phyloP scores from a whole-genome alignment of 2,329 filamentous ascomycete genomes.

The Paraphoma sp. region DNA sequence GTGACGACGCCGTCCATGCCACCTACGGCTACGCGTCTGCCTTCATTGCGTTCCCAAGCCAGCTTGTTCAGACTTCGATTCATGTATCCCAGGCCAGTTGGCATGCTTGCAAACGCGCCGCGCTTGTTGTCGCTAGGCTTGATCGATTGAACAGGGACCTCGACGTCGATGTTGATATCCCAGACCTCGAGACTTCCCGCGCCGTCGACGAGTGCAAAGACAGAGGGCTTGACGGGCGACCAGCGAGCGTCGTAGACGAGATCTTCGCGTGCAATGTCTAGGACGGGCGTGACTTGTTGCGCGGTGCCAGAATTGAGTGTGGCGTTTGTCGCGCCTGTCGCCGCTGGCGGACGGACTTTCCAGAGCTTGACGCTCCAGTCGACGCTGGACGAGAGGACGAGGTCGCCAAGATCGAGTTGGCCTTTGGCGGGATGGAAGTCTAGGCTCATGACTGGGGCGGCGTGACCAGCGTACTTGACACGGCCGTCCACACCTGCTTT shows the following conservation, averaged over 20 bases:
- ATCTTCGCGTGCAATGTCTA: slow-evolving; percentile 93
- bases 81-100: slow-evolving; percentile 64
- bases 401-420: slow-evolving; percentile 90
- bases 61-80: slow-evolving; percentile 92
- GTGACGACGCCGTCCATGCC: slow-evolving; percentile 90
- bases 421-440: slow-evolving; percentile 94
- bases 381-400: slow-evolving; percentile 88
- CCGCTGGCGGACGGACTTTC: slow-evolving; percentile 85
- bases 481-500: slow-evolving; percentile 94
- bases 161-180: slow-evolving; percentile 91
- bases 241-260: slow-evolving; percentile 96
- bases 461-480: slow-evolving; percentile 87
- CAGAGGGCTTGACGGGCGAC: slow-evolving; percentile 91
- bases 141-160: slow-evolving; percentile 86
- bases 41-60: slow-evolving; percentile 90
- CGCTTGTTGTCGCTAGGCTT: slow-evolving; percentile 65
- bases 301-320: slow-evolving; percentile 42
- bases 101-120: slow-evolving; percentile 44
- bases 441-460: slow-evolving; percentile 93
- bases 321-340: slow-evolving; percentile 60
- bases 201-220: slow-evolving; percentile 94
- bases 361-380: slow-evolving; percentile 98
- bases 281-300: slow-evolving; percentile 71
- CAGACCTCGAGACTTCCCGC: slow-evolving; percentile 92
- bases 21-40: slow-evolving; percentile 84